A percentile compares a stretch with the other conserved stretches of the same genome.
Evolutionary conservation across 306 rosid species (phyloP).

Genomic region (Trifolium dubium): DNA sequence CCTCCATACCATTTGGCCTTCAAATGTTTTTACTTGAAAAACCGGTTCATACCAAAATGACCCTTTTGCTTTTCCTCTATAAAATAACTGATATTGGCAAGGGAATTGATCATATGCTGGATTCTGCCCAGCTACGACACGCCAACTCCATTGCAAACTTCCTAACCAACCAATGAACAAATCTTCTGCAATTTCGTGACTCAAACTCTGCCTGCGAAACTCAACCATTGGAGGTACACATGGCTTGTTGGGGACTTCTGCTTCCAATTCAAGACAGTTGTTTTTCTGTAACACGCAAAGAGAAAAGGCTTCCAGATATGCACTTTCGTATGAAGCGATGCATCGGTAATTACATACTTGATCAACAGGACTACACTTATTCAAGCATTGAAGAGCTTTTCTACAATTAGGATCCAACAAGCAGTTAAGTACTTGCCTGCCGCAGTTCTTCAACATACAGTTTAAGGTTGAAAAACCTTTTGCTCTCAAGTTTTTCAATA

Average conservation of each 20-base stretch:
- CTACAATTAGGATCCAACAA: constrained; percentile 82
- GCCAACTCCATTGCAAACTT: constrained; percentile 85
- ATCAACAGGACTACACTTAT: constrained; percentile 83
- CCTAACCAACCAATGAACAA: constrained; percentile 87
- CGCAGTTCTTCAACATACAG: constrained; percentile 84
- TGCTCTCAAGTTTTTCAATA: constrained; percentile 77
- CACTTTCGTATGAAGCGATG: constrained; percentile 81
- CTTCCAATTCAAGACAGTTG: constrained; percentile 83
- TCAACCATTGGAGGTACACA: constrained; percentile 58
- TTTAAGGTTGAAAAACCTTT: constrained; percentile 79
- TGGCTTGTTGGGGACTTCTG: constrained; percentile 73
- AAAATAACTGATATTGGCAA: constrained; percentile 84
- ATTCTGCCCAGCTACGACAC: constrained; percentile 85
- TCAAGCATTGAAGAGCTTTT: constrained; percentile 86
- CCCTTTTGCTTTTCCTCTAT: constrained; percentile 83
- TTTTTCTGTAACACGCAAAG: constrained; percentile 84
- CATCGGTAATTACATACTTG: constrained; percentile 88
- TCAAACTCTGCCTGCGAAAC: constrained; percentile 55
- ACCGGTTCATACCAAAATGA: constrained; percentile 95
- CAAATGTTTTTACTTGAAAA: constrained; percentile 80
- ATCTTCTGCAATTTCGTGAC: constrained; percentile 74
- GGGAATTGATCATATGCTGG: constrained; percentile 91
- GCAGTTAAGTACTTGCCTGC: constrained; percentile 75
- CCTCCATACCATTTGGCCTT: constrained; percentile 81
- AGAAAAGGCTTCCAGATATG: constrained; percentile 80